phyloP scores from a whole-genome alignment of 2,329 filamentous ascomycete genomes.

The Claviceps pusilla region DNA sequence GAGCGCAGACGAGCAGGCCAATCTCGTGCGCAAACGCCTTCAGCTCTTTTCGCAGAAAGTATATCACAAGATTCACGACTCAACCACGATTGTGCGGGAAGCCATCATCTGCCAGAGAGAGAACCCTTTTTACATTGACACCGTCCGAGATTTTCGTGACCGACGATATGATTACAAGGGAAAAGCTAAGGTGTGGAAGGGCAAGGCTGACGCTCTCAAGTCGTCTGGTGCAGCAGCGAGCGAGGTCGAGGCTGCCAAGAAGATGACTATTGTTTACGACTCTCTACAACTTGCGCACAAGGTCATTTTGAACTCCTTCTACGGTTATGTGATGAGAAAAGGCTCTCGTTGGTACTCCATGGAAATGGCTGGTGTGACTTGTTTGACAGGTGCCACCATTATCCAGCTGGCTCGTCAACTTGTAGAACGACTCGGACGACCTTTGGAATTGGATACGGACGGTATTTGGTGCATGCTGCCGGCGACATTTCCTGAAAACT shows the following conservation, averaged over 20 bases:
- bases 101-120: slow-evolving; percentile 97
- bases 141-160: slow-evolving; percentile 89
- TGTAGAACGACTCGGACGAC: slow-evolving; percentile 83
- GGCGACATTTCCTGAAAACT: slow-evolving; percentile 91
- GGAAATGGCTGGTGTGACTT: slow-evolving; percentile 98
- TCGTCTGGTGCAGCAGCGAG: slow-evolving; percentile 56
- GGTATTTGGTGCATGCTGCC: slow-evolving; percentile 99
- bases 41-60: slow-evolving; percentile 96
- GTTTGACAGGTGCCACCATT: slow-evolving; percentile 86
- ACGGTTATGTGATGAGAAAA: slow-evolving; percentile 98
- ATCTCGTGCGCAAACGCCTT: slow-evolving; percentile 67
- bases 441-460: slow-evolving; percentile 89
- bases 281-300: slow-evolving; percentile 95
- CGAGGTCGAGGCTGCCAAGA: slow-evolving; percentile 89
- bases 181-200: slow-evolving; percentile 96
- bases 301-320: slow-evolving; percentile 97
- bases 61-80: slow-evolving; percentile 97
- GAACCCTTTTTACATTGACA: slow-evolving; percentile 96
- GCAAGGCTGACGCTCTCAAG: slow-evolving; percentile 79
- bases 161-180: slow-evolving; percentile 97
- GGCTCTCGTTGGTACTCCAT: slow-evolving; percentile 98
- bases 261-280: slow-evolving; percentile 95
- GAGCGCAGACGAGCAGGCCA: slow-evolving; percentile 65
- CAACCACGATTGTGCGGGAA: slow-evolving; percentile 80
- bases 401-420: slow-evolving; percentile 92